Conservation (phyloP, 2,329 filamentous ascomycete species). For the Pezicula neosporulosa region DNA sequence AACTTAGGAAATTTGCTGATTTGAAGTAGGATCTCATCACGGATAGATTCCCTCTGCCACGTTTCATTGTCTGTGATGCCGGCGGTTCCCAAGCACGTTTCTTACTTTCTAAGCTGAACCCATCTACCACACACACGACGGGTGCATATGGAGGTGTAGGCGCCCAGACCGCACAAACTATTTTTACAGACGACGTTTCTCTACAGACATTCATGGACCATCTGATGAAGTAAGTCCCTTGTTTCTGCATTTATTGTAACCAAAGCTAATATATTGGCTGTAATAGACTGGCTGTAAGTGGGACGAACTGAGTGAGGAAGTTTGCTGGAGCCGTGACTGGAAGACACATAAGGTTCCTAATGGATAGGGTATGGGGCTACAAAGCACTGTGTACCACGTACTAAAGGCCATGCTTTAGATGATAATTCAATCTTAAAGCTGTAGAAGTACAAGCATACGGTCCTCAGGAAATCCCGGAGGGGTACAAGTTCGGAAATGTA, state of each 20-base stretch:
- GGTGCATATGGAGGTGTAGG: slow-evolving; percentile 87
- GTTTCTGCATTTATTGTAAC: slow-evolving; percentile 7
- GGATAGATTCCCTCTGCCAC: slow-evolving; percentile 94
- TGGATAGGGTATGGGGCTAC: too few species aligned
- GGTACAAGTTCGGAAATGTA: too few species aligned
- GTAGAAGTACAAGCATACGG: too few species aligned
- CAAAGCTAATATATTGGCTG: slow-evolving; percentile 8
- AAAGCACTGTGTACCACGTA: too few species aligned
- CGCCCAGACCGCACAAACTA: slow-evolving; percentile 86
- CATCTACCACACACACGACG: slow-evolving; percentile 92
- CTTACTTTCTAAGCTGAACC: slow-evolving; percentile 93
- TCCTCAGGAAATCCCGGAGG: too few species aligned
- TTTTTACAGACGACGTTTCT: slow-evolving; percentile 98
- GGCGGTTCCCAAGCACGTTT: slow-evolving; percentile 97
- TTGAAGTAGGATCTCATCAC: slow-evolving; percentile 79
- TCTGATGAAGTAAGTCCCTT: slow-evolving; percentile 83
- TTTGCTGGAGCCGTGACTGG: too few species aligned
- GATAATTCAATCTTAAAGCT: too few species aligned
- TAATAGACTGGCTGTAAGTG: slow-evolving; percentile 57
- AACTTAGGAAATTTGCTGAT: slow-evolving; percentile 15
- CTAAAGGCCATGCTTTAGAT: too few species aligned
- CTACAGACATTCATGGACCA: slow-evolving; percentile 99
- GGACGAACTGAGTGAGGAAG: slow-evolving; percentile 47
- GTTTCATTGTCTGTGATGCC: slow-evolving; percentile 98
- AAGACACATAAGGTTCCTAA: too few species aligned